phyloP scores from a whole-genome alignment of 345 rosid genomes.

The Citrus trifoliata region DNA sequence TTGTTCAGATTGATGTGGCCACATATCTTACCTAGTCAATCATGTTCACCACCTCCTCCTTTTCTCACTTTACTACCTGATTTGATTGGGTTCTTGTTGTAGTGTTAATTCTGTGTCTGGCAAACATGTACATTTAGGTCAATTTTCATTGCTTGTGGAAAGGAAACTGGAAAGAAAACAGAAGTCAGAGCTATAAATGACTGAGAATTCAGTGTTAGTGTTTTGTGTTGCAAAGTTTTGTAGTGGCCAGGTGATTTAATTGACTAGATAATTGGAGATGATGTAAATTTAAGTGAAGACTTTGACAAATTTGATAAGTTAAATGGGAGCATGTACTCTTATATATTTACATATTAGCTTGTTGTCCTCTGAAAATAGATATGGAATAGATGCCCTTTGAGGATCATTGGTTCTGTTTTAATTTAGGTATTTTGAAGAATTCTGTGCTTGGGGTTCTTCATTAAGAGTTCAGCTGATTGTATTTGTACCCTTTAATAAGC shows the following conservation, averaged over 20 bases:
- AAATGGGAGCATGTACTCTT: background rate
- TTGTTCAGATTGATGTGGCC: background rate
- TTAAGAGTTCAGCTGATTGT: background rate
- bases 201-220: background rate
- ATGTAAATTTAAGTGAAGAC: background rate
- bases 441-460: background rate
- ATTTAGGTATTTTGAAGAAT: background rate
- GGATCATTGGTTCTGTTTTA: background rate
- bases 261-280: background rate
- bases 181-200: background rate
- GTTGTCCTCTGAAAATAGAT: background rate
- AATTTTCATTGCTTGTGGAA: background rate
- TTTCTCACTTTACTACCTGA: background rate
- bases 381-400: background rate
- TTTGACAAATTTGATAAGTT: background rate
- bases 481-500: background rate
- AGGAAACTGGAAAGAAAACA: background rate
- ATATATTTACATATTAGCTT: background rate
- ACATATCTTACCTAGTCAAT: background rate
- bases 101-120: background rate
- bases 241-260: background rate
- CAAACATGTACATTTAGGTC: background rate
- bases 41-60: background rate
- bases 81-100: background rate
- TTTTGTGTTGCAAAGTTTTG: background rate